A percentile compares a stretch with the other conserved stretches of the same genome.
Conservation (phyloP, 2,329 filamentous ascomycete genomes). For the Neoascochyta sp. region DNA sequence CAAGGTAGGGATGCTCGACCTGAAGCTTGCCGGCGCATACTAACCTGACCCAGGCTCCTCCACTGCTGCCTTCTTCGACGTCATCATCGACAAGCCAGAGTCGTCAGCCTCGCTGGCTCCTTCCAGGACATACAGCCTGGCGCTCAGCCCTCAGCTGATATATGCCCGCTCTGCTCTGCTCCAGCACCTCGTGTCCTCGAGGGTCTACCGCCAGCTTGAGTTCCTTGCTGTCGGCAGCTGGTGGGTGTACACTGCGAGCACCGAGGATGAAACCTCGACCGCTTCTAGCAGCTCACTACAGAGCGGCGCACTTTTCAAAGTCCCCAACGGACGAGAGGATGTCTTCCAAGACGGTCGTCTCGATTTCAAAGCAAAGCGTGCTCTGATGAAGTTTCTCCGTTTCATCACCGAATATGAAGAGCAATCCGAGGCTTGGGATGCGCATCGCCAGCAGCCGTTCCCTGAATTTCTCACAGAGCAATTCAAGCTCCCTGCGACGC, state of each 20-base stretch:
- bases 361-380: slow-evolving; percentile 75
- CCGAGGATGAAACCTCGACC: slow-evolving; percentile 2
- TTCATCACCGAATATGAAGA: slow-evolving; percentile 72
- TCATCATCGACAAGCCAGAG: slow-evolving; percentile 33
- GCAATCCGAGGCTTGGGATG: slow-evolving; percentile 57
- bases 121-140: slow-evolving; percentile 75
- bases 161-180: slow-evolving; percentile 79
- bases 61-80: slow-evolving; percentile 25
- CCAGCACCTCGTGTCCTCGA: slow-evolving; percentile 79
- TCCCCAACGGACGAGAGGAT: slow-evolving; percentile 88
- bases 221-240: slow-evolving; percentile 92
- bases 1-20: slow-evolving; percentile 22
- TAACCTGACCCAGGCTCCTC: slow-evolving; percentile 13
- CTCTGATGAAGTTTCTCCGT: slow-evolving; percentile 89
- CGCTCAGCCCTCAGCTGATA: slow-evolving; percentile 80
- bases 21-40: background rate
- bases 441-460: slow-evolving; percentile 54
- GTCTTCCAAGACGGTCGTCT: slow-evolving; percentile 77
- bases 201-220: slow-evolving; percentile 83
- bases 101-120: slow-evolving; percentile 47
- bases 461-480: slow-evolving; percentile 54
- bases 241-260: slow-evolving; percentile 62
- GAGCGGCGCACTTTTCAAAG: slow-evolving; percentile 55
- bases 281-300: slow-evolving; percentile 1
- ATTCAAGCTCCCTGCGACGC: slow-evolving; percentile 56